phyloP scores from a whole-genome alignment of 768 basidiomycete genomes.

The Solioccasus polychromus region DNA sequence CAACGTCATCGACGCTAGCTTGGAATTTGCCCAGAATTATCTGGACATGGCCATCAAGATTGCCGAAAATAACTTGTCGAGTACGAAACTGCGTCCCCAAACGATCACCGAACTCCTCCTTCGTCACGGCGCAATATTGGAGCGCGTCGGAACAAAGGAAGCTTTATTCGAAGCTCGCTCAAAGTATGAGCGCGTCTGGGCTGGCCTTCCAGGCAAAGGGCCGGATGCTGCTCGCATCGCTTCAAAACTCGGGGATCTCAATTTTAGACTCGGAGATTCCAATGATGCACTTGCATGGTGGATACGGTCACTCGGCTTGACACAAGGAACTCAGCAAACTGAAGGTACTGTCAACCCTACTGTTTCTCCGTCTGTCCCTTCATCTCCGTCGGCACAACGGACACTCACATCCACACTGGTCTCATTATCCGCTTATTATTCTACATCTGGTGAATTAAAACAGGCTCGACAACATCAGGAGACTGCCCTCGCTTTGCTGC shows the following conservation, averaged over 20 bases:
- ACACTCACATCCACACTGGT: conserved; percentile 58
- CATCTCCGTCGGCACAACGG: conserved; percentile 63
- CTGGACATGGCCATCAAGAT: conserved; percentile 47
- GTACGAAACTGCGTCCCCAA: conserved; percentile 43
- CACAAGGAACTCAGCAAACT: conserved; percentile 30
- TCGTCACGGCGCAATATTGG: conserved; percentile 55
- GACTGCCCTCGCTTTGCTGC: conserved; percentile 50
- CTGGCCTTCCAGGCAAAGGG: conserved; percentile 37
- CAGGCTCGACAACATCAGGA: conserved; percentile 60
- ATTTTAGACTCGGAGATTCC: conserved; percentile 48
- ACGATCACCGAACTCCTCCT: conserved; percentile 54
- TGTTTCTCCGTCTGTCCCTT: conserved; percentile 41
- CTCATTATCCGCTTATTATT: conserved; percentile 70
- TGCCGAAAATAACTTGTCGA: conserved; percentile 38
- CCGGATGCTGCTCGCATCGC: conserved; percentile 54
- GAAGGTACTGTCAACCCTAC: conserved; percentile 18
- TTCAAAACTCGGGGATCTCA: conserved; percentile 66
- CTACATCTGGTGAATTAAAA: conserved; percentile 51
- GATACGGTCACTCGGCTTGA: conserved; percentile 52
- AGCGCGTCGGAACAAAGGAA: conserved; percentile 53
- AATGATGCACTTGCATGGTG: conserved; percentile 67
- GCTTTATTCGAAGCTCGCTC: conserved; percentile 52
- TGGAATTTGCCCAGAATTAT: conserved; percentile 53
- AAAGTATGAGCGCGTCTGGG: conserved; percentile 60
- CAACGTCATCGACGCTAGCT: conserved; percentile 50